These are phyloP conservation scores for Tulasnella sp. DNA, from an alignment of 768 basidiomycete genomes.

Conservation along the genomic window DNA sequence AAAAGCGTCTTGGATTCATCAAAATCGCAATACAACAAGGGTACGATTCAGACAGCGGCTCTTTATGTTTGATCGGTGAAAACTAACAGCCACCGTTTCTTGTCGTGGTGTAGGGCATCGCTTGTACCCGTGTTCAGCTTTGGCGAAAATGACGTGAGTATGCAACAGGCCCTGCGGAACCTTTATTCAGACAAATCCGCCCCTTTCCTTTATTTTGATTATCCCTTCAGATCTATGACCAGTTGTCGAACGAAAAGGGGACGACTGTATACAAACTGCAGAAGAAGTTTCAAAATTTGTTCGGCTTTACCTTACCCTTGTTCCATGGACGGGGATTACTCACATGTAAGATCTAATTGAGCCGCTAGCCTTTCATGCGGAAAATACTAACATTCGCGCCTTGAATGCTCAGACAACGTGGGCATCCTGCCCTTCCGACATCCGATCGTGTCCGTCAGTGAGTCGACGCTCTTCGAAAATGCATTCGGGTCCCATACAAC, in stretches of 20 bases:
- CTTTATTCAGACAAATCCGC: neutral
- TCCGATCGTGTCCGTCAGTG: constrained; percentile 91
- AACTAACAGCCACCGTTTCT: too few species aligned
- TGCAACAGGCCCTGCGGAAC: neutral
- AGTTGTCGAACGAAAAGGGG: constrained; percentile 92
- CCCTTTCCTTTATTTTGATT: neutral
- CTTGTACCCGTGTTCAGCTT: constrained; percentile 97
- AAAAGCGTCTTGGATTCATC: constrained; percentile 73
- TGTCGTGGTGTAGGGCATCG: too few species aligned
- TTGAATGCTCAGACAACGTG: constrained; percentile 57
- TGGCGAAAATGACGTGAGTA: constrained; percentile 89
- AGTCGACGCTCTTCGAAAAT: constrained; percentile 38
- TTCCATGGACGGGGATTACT: constrained; percentile 93
- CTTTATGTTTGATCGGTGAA: too few species aligned
- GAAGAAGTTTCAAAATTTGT: constrained; percentile 80
- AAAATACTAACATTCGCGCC: too few species aligned
- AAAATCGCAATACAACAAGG: constrained; percentile 86
- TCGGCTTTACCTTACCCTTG: constrained; percentile 94
- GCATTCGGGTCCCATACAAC: too few species aligned
- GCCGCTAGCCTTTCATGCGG: too few species aligned
- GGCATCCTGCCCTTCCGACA: constrained; percentile 94
- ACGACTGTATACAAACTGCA: constrained; percentile 79
- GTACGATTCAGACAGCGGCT: constrained; percentile 31
- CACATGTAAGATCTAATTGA: constrained; percentile 54
- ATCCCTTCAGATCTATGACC: constrained; percentile 76